Evolutionary conservation across 2,329 filamentous ascomycete species (phyloP).

Genomic region (Thermothelomyces thermophilus): DNA sequence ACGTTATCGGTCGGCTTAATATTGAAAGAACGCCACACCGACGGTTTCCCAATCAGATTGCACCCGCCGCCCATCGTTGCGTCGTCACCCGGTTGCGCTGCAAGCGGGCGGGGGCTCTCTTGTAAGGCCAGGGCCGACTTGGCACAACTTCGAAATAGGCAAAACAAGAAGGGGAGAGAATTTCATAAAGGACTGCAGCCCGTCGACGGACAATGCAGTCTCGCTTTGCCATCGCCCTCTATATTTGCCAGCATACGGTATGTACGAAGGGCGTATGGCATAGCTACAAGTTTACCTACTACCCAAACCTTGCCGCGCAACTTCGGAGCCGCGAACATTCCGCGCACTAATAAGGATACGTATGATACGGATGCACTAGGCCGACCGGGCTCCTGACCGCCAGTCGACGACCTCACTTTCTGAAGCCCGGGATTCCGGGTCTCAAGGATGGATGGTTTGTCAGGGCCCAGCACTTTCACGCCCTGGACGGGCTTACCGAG

Average conservation of each 20-base stretch:
- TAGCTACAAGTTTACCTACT: background rate
- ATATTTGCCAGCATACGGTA: no score
- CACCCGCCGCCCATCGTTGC: background rate
- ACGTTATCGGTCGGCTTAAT: background rate
- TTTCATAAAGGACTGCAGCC: no score
- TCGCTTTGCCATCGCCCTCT: background rate
- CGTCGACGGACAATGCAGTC: background rate
- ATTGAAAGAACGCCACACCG: background rate
- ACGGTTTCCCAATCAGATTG: background rate
- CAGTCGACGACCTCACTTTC: no score
- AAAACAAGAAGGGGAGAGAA: background rate
- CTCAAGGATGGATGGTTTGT: no score
- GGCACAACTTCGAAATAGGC: background rate
- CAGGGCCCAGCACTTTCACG: no score
- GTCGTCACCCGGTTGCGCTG: background rate
- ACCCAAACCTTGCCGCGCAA: background rate
- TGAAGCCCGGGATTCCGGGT: no score
- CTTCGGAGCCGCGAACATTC: background rate
- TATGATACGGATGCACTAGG: no score
- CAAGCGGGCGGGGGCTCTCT: background rate
- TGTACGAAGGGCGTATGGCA: no score
- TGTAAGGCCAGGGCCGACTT: background rate
- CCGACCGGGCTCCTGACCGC: no score
- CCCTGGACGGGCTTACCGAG: no score
- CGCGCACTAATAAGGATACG: no score